A percentile compares a stretch with the other conserved stretches of the same genome.
Evolutionary conservation across 805 yeast species (phyloP).

Genomic region (Suhomyces emberorum): DNA sequence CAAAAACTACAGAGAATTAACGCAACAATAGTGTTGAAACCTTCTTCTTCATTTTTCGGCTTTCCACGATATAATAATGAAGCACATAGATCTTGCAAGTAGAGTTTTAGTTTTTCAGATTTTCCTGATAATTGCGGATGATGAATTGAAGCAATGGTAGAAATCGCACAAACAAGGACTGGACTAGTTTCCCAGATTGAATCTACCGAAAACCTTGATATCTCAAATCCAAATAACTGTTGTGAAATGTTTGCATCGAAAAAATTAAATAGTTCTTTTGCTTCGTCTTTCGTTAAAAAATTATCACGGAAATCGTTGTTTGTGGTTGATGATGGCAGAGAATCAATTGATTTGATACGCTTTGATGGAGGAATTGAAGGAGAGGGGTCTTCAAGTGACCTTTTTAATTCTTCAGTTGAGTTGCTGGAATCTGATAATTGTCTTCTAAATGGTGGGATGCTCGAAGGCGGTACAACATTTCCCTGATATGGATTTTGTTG

Average conservation of each 20-base stretch:
- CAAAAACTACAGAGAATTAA: conserved; percentile 65
- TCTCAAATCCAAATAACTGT: conserved; percentile 63
- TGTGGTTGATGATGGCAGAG: too few species aligned
- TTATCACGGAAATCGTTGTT: conserved; percentile 36
- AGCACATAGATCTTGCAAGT: conserved; percentile 34
- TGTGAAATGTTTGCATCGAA: conserved; percentile 57
- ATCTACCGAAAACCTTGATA: conserved; percentile 47
- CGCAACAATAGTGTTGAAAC: conserved; percentile 60
- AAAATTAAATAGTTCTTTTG: conserved; percentile 46
- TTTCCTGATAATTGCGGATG: conserved; percentile 42
- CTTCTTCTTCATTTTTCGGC: conserved; percentile 44
- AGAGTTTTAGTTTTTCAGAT: conserved; percentile 24
- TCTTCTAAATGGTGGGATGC: neutral
- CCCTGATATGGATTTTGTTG: neutral
- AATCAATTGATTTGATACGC: neutral
- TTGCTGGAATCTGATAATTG: neutral
- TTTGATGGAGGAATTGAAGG: neutral
- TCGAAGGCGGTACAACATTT: neutral
- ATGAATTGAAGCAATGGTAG: conserved; percentile 61
- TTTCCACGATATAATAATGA: conserved; percentile 33
- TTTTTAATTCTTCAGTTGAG: neutral
- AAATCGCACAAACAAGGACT: conserved; percentile 54
- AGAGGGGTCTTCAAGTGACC: neutral
- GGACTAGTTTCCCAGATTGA: conserved; percentile 55
- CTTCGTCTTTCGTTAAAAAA: conserved; percentile 36